A percentile compares a stretch with the other conserved stretches of the same genome.
Evolutionary conservation across 805 yeast genomes (phyloP).

Genomic region (Kodamaea lidongshanica): DNA sequence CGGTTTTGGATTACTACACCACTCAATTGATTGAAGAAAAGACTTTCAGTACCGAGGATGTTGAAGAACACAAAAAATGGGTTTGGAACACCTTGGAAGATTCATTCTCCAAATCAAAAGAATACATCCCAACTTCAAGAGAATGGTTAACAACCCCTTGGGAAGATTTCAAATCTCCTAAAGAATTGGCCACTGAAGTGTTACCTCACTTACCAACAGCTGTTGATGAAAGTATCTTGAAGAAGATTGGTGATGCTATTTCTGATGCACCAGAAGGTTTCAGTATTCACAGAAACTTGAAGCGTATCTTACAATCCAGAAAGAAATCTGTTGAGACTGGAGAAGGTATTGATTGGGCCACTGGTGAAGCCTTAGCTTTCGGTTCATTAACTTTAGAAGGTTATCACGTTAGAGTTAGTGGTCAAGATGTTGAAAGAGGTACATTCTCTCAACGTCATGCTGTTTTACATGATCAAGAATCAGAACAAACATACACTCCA

Average conservation of each 20-base stretch:
- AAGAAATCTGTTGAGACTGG: constrained; percentile 82
- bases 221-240: constrained; percentile 62
- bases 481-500: constrained; percentile 80
- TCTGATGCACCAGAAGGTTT: constrained; percentile 84
- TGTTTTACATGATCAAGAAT: constrained; percentile 90
- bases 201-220: constrained; percentile 96
- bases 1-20: constrained; percentile 81
- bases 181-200: constrained; percentile 90
- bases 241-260: constrained; percentile 70
- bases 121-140: constrained; percentile 82
- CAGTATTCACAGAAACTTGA: constrained; percentile 89
- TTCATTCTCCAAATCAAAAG: constrained; percentile 81
- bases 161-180: constrained; percentile 98
- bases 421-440: constrained; percentile 99
- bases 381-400: constrained; percentile 92
- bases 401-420: constrained; percentile 92
- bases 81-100: constrained; percentile 94
- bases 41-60: constrained; percentile 81
- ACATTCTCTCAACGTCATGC: constrained; percentile 99
- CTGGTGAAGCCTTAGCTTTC: constrained; percentile 98
- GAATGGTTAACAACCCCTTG: constrained; percentile 99
- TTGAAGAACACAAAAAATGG: constrained; percentile 95
- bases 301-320: constrained; percentile 87
- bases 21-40: constrained; percentile 78
- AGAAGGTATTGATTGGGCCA: constrained; percentile 97